phyloP scores from a whole-genome alignment of 2,329 filamentous ascomycete genomes.

The Fusarium sp. region DNA sequence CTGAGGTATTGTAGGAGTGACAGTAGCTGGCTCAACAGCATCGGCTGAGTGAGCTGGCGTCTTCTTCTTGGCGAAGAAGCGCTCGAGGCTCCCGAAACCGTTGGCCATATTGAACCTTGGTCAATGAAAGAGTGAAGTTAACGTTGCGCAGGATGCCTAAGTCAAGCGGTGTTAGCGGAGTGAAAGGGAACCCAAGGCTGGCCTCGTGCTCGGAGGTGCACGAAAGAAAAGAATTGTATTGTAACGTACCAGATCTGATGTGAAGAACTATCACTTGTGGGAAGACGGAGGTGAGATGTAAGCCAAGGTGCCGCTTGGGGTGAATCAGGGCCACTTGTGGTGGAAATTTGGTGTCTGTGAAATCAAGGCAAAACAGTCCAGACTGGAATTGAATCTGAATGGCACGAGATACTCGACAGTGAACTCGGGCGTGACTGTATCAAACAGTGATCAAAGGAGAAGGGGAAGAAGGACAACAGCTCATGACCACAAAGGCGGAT shows the following conservation, averaged over 20 bases:
- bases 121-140: constrained; percentile 33
- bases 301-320: constrained; percentile 21
- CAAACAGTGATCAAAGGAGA: constrained; percentile 29
- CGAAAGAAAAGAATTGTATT: constrained; percentile 19
- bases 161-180: constrained; percentile 40
- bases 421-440: constrained; percentile 38
- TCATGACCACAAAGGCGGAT: constrained; percentile 29
- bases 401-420: constrained; percentile 14
- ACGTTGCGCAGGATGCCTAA: constrained; percentile 42
- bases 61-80: constrained; percentile 61
- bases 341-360: constrained; percentile 32
- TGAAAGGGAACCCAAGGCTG: constrained; percentile 12
- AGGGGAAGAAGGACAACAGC: constrained; percentile 3
- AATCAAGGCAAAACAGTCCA: constrained; percentile 24
- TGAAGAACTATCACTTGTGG: constrained; percentile 9
- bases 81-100: constrained; percentile 62
- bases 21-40: constrained; percentile 37
- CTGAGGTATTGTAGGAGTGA: constrained; percentile 47
- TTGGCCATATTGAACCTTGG: constrained; percentile 56
- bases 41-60: constrained; percentile 42
- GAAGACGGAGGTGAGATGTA: constrained; percentile 21
- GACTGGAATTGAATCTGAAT: constrained; percentile 27
- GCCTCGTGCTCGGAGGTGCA: constrained; percentile 21
- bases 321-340: constrained; percentile 38
- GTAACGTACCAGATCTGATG: constrained; percentile 35